Base-by-base conservation (phyloP, 2,329 filamentous ascomycete species). In the Beauveria caledonica region DNA sequence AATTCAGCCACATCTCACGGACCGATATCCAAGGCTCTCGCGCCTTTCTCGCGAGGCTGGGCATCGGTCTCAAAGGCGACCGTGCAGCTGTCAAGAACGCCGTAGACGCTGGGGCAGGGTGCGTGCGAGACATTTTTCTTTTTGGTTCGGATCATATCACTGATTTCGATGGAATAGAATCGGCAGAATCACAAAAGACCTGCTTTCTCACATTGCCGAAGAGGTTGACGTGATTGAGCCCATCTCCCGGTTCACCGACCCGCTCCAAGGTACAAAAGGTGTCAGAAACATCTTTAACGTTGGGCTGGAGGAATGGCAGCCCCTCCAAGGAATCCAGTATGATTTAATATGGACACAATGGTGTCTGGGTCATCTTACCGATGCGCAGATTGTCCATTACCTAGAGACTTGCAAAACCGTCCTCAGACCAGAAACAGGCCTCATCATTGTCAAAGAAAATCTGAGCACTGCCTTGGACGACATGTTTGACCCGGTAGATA, bases 181-280 rank as follows among this genome's bases (percentile, higher is more conserved):
- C 60, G 93, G 92, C 0, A 81, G 93, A 45, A 83, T 97, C 61
- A 96, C 91, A 0, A 81, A 88, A 62, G 89, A 88, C 0, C 79
- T 97, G 3, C 78, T 97, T 15, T 74, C 87, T 25, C 78, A 84
- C 23, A 76, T 93, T 1, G 86, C 88, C n/a, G 77, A 84, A 15
- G 75, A 79, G 2, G 87, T 96, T 5, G 93, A 97, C 70, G 80
- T 95, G 19, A 84, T 97, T 39, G 92, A 97, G 76, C 93, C 92
- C 0, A 84, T 96, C 21, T 77, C 80, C 66, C 91, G 92, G 69
- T 96, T 97, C 73, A 92, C 90, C 1, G 79, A 81, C n/a, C 76
- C 78, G 19, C 74, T 95, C 1, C 68, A 73, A 3, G 80, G 77
- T 0, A 81, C 79, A 46, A 71, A 84, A 1, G 88, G 88, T 1